Evolutionary conservation across 2,329 filamentous ascomycete species (phyloP), one percentile per base, ranked within the genome.

Genomic region (Penicillium sp.): DNA sequence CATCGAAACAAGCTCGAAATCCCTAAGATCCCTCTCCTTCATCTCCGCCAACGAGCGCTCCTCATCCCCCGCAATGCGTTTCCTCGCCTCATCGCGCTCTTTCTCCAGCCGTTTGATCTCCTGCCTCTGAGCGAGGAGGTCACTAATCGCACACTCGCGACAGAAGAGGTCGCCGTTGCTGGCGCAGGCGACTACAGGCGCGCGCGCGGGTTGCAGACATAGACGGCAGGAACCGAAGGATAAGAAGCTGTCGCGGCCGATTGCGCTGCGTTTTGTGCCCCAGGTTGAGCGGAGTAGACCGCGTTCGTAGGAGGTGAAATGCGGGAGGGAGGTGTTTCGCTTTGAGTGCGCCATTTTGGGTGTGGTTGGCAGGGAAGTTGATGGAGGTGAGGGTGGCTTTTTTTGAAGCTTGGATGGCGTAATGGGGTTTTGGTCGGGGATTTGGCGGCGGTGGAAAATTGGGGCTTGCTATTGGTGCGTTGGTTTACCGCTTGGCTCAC

Each of bases 271-370:
- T 62, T 87, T 89, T 9, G 87, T 85, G 63, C 87, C 86, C 91
- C 94, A 97, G 63, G 86, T 85, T 18, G 84, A 83, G 67, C 91
- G 90, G 57, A 96, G 88, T 47, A 93, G 83, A 49, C 84, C 83
- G 62, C 94, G 87, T 77, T 97, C 94, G 76, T 97, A 86, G 25
- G 91, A 87, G 34, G 94, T 97, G 80, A 97, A 97, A 75, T 97
- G 91, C 40, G 91, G 87, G 42, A 93, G 86, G 42, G 90, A 93
- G 42, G 91, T 96, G 77, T 97, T 96, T 65, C 91, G 86, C 78
- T 96, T 96, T 69, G 75, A 77, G 60, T 78, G 75, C 9, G 75
- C 75, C 75, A 78, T 78, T 56, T 39, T 57, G 31, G 9, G 16
- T 50, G 42, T 53, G 25, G 25, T 13, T 29, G 29, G 42, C 9